Percentiles rank a stretch among this genome's conserved stretches.
Evolutionary conservation across 2,329 filamentous ascomycete species (phyloP).

Genomic region (Drechslerella coelobrocha): DNA sequence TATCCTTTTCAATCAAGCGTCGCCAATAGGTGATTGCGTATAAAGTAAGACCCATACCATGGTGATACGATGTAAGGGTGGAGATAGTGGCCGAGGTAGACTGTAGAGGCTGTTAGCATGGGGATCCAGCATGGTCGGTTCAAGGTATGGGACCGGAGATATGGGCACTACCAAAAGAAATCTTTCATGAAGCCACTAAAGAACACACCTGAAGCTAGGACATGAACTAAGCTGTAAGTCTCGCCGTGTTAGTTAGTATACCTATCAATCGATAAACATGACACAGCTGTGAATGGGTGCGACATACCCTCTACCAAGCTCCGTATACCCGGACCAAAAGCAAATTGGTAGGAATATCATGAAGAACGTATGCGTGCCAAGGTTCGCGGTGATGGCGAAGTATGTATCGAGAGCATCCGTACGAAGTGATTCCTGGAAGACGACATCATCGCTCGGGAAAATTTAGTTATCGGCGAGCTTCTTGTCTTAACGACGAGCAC

Average conservation of each 20-base stretch:
- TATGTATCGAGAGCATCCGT: conserved; percentile 79
- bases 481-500: background rate
- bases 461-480: background rate
- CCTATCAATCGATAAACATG: background rate
- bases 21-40: background rate
- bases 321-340: conserved; percentile 93
- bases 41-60: conserved; percentile 63
- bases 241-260: conserved; percentile 49
- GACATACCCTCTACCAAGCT: conserved; percentile 82
- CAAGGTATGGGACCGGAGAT: background rate
- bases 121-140: background rate
- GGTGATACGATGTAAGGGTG: conserved; percentile 89
- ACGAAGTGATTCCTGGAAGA: conserved; percentile 28
- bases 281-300: background rate
- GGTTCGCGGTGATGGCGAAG: conserved; percentile 94
- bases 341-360: conserved; percentile 93
- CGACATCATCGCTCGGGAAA: background rate
- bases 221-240: conserved; percentile 64
- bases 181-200: conserved; percentile 95
- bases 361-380: conserved; percentile 98
- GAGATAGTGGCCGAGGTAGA: conserved; percentile 87
- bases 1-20: background rate
- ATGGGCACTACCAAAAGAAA: conserved; percentile 69
- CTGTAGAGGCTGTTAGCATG: conserved; percentile 22
- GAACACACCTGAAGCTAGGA: conserved; percentile 79